Evolutionary conservation across 257 asterid genomes (phyloP).

Genomic region (Fraxinus quadrangulata): DNA sequence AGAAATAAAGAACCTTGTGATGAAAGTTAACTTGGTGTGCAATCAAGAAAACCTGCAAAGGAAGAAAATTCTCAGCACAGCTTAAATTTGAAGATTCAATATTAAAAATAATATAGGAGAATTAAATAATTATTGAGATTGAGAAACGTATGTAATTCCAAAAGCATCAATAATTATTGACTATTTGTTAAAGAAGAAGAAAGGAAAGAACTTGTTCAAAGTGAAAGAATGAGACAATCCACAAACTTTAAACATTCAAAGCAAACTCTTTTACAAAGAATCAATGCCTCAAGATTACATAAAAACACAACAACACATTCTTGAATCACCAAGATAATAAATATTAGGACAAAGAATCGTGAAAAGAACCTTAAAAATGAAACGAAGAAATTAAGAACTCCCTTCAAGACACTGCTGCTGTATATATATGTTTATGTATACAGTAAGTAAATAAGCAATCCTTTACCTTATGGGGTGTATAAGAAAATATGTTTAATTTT

Average conservation of each 20-base stretch:
- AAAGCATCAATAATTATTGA: not conserved
- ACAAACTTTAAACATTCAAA: constrained; percentile 8
- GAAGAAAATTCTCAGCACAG: not conserved
- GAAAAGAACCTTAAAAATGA: constrained; percentile 5
- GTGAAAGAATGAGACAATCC: constrained; percentile 23
- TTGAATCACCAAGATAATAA: not conserved
- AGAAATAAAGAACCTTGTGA: constrained; percentile 19
- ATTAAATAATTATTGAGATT: not conserved
- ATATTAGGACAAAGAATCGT: not conserved
- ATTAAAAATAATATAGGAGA: not conserved
- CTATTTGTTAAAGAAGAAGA: not conserved
- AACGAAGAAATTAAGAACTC: not conserved
- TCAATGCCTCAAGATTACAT: not conserved
- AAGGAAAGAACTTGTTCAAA: not conserved
- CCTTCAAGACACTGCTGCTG: not conserved
- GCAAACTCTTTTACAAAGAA: constrained; percentile 16
- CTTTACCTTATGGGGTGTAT: not conserved
- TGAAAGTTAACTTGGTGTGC: constrained; percentile 35
- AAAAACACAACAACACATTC: not conserved
- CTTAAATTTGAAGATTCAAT: not conserved
- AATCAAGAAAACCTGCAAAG: constrained; percentile 23
- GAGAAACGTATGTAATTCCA: constrained; percentile 10
- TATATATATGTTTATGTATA: too few relatives aligned
- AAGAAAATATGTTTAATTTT: not conserved
- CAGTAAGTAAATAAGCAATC: not conserved